phyloP scores from a whole-genome alignment of 495 filamentous ascomycete species.

The Stereocaulon alpinum region DNA sequence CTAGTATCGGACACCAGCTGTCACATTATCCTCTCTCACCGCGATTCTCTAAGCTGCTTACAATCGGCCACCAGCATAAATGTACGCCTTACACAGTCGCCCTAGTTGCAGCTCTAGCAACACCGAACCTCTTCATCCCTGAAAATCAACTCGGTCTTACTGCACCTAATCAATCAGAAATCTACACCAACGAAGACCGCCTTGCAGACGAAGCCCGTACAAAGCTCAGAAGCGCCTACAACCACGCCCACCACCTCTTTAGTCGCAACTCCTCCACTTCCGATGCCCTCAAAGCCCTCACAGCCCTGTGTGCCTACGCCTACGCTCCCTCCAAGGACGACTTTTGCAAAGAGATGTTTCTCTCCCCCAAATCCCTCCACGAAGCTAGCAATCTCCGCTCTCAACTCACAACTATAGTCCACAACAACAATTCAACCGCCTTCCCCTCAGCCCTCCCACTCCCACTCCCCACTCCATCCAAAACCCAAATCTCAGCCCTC shows the following conservation, averaged over 20 bases:
- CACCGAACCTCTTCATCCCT: conserved; percentile 77
- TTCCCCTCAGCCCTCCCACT: conserved; percentile 46
- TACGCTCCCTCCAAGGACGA: conserved; percentile 56
- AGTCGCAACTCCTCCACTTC: conserved; percentile 69
- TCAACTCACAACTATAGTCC: conserved; percentile 74
- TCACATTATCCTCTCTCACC: conserved; percentile 83
- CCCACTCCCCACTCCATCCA: conserved; percentile 56
- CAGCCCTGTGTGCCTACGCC: conserved; percentile 71
- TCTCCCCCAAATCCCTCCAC: conserved; percentile 72
- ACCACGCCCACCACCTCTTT: conserved; percentile 65
- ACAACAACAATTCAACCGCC: conserved; percentile 60
- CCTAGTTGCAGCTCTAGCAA: conserved; percentile 78
- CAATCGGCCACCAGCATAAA: conserved; percentile 73
- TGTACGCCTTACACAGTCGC: conserved; percentile 82
- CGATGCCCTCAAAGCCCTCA: conserved; percentile 85
- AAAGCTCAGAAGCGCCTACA: conserved; percentile 57
- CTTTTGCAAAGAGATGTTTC: conserved; percentile 75
- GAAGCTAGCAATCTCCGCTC: conserved; percentile 73
- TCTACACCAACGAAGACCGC: conserved; percentile 56
- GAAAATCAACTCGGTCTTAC: conserved; percentile 63
- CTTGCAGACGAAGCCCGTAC: conserved; percentile 57
- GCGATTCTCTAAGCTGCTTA: conserved; percentile 79
- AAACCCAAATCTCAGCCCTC: conserved; percentile 66
- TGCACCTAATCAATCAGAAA: conserved; percentile 31
- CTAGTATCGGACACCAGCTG: conserved; percentile 65